Evolutionary conservation across 2,329 filamentous ascomycete species (phyloP).

Genomic region (Aschersonia sp.): DNA sequence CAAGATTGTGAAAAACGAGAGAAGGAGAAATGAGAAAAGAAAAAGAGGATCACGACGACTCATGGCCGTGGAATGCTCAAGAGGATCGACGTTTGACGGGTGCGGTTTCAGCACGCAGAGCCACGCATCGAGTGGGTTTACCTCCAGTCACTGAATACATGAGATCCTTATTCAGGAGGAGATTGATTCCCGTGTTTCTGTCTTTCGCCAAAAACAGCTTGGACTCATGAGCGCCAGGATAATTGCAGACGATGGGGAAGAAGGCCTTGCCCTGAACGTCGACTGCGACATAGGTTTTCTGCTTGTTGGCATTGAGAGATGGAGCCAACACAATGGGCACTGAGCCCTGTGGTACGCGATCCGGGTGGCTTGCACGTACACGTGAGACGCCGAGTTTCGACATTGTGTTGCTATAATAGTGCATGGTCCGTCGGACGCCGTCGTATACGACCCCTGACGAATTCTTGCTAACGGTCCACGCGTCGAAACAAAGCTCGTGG

Average conservation of each 20-base stretch:
- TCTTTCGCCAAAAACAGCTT: not conserved
- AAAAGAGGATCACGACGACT: no score
- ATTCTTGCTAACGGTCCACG: not conserved
- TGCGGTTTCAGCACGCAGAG: no score
- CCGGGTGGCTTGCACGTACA: not conserved
- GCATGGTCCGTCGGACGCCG: not conserved
- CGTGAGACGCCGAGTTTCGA: not conserved
- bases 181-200: not conserved
- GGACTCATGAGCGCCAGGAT: not conserved
- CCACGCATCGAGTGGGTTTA: not conserved
- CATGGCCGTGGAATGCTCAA: no score
- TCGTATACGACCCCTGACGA: not conserved
- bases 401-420: not conserved
- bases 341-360: not conserved
- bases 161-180: not conserved
- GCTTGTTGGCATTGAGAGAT: not conserved
- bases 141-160: not conserved
- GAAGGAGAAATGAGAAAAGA: no score
- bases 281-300: not conserved
- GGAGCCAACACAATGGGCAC: not conserved
- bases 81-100: no score
- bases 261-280: not conserved
- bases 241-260: not conserved
- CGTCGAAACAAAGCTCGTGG: not conserved
- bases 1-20: no score